Evolutionary conservation across 2,329 filamentous ascomycete species (phyloP).

Genomic region (Trematosphaeria pertusa): DNA sequence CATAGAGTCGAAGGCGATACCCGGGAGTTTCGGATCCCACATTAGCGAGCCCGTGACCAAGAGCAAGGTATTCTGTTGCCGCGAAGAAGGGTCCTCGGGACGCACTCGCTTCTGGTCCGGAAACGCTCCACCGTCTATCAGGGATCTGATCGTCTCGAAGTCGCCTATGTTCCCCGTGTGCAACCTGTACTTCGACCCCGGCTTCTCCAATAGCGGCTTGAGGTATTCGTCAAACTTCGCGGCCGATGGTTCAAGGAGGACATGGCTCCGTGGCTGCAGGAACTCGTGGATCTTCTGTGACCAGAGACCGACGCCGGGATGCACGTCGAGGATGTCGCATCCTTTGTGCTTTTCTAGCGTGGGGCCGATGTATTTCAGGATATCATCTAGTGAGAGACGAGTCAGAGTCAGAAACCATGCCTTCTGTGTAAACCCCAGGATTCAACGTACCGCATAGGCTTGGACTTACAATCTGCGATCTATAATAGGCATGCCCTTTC

Average conservation of each 20-base stretch:
- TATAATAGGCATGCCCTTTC: slow-evolving; percentile 10
- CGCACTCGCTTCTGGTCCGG: slow-evolving; percentile 61
- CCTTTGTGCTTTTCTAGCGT: slow-evolving; percentile 74
- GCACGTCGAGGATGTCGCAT: slow-evolving; percentile 86
- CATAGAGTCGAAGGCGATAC: slow-evolving; percentile 62
- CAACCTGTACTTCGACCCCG: slow-evolving; percentile 58
- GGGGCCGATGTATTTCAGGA: slow-evolving; percentile 71
- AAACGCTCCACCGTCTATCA: slow-evolving; percentile 60
- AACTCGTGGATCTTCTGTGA: slow-evolving; percentile 77
- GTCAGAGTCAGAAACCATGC: slow-evolving; percentile 14
- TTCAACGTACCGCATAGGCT: slow-evolving; percentile 53
- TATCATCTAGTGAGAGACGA: slow-evolving; percentile 64
- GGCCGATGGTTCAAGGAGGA: slow-evolving; percentile 78
- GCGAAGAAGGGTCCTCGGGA: slow-evolving; percentile 48
- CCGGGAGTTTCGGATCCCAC: slow-evolving; percentile 53
- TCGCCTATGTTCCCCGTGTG: slow-evolving; percentile 32
- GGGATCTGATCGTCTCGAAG: slow-evolving; percentile 53
- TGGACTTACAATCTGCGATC: slow-evolving; percentile 51
- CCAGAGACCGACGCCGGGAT: slow-evolving; percentile 81
- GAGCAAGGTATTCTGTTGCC: slow-evolving; percentile 71
- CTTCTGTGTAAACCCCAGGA: slow-evolving; percentile 11
- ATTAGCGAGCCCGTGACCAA: slow-evolving; percentile 59
- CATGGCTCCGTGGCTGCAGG: slow-evolving; percentile 79
- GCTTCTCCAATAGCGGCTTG: slow-evolving; percentile 48
- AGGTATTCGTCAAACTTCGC: slow-evolving; percentile 68